These are phyloP conservation scores for Scolecobasidium constrictum DNA, from an alignment of 2,329 filamentous ascomycete genomes.

Conservation along the genomic window DNA sequence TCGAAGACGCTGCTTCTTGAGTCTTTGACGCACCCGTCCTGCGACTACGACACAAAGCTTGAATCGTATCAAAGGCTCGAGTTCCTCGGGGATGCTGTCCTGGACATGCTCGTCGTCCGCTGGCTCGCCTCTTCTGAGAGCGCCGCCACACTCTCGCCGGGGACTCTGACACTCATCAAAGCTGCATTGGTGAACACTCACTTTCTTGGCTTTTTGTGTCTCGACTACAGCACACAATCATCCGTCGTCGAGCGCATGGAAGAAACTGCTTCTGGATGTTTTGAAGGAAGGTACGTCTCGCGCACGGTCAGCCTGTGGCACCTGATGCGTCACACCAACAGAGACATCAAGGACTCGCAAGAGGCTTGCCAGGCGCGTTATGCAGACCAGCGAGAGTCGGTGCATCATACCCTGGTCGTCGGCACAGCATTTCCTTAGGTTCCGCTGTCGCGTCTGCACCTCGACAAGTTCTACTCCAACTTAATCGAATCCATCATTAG, in stretches of 20 bases:
- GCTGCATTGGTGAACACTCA: conserved; percentile 70
- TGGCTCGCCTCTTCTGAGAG: background rate
- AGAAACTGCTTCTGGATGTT: too few species aligned
- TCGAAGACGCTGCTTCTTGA: conserved; percentile 62
- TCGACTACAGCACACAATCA: conserved; percentile 35
- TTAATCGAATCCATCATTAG: conserved; percentile 72
- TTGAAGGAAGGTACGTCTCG: too few species aligned
- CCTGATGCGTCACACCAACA: conserved; percentile 53
- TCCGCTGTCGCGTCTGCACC: conserved; percentile 51
- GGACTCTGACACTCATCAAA: conserved; percentile 55
- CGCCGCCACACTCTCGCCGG: background rate
- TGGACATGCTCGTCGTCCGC: conserved; percentile 43
- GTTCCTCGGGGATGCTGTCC: conserved; percentile 75
- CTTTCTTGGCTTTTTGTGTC: conserved; percentile 65
- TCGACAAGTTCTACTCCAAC: conserved; percentile 73
- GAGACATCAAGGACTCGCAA: conserved; percentile 38
- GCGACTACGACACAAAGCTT: conserved; percentile 33
- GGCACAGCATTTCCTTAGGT: conserved; percentile 64
- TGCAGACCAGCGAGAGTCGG: conserved; percentile 32
- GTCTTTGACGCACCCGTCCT: conserved; percentile 70
- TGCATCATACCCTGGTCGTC: conserved; percentile 40
- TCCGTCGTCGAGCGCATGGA: background rate
- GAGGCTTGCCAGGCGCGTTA: too few species aligned
- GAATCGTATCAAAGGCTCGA: conserved; percentile 65
- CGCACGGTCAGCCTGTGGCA: conserved; percentile 62